Base-by-base conservation (phyloP, 768 basidiomycete genomes). In the Hortiboletus campestris region DNA sequence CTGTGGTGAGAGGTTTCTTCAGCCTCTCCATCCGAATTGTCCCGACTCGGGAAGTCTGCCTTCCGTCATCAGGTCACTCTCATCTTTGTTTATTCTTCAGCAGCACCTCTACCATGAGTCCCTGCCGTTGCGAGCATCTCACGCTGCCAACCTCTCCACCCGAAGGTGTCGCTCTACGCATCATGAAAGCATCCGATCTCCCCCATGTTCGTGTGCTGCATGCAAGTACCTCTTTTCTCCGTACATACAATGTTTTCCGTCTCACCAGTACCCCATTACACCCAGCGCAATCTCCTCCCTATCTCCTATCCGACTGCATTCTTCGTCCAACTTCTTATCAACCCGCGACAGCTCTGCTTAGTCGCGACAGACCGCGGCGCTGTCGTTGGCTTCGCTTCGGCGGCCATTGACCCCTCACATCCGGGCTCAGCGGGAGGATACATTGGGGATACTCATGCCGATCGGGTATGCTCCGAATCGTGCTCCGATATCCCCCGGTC, bases 261-360 rank as follows among this genome's bases (percentile, higher is more conserved):
- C 58, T 67, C 17, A 58, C 52, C 16, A 28, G 14, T 3, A 25
- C 35, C 14, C 28, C 35, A 19, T 41, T 25, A 19, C 25, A n/a
- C 20, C 3, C 41, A 71, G 70, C 62, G 55, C 31, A 58, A 43
- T 32, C 63, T 71, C 35, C 57, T 71, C 10, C 65, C 70, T 12
- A 52, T 63, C 46, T 55, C 65, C 46, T 71, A 71, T 49, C 70
- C 70, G 11, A 17, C 53, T 2, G 51, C 71, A n/a, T 71, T 71
- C 50, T 71, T 73, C 45, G 39, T 73, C 22, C 70, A 71, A 35
- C 67, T 71, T 19, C 62, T 73, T 10, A 49, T 73, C 8, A 65
- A 71, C 11, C 57, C 69, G 1, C 55, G 55, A 40, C 71, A 61
- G 16, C 67, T 73, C 25, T 72, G 70, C 52, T 22, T 72, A 1